These are phyloP conservation scores for Penicillium flavigenum DNA, from an alignment of 495 filamentous ascomycete genomes.

Conservation along the genomic window DNA sequence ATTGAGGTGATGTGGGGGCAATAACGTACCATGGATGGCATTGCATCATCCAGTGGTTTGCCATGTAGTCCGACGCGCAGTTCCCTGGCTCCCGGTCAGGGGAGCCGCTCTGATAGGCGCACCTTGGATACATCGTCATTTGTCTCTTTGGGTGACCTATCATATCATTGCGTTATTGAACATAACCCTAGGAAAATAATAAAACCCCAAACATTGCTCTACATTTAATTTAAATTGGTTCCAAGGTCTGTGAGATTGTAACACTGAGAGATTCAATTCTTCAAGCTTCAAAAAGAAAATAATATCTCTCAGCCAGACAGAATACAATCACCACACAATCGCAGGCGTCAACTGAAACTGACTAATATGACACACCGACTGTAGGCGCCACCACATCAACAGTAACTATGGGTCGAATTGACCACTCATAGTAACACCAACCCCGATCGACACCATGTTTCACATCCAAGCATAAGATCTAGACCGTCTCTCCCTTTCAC, in stretches of 20 bases:
- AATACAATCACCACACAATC: not conserved
- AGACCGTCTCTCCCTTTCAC: constrained; percentile 1
- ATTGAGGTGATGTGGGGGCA: not conserved
- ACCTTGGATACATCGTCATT: not conserved
- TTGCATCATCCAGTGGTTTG: not conserved
- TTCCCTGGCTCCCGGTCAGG: constrained; percentile 10
- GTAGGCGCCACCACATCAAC: not conserved
- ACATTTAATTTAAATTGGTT: not conserved
- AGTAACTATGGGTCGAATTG: not conserved
- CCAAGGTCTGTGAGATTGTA: not conserved
- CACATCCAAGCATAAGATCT: not conserved
- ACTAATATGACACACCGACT: constrained; percentile 7
- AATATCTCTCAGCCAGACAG: not conserved
- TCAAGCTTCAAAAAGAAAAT: not conserved
- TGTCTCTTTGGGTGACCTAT: not conserved
- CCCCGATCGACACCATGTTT: constrained; percentile 11
- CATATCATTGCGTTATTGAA: not conserved
- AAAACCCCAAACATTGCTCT: constrained; percentile 6
- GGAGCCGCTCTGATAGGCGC: constrained; percentile 1
- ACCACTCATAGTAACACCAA: constrained; percentile 2
- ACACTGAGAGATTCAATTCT: not conserved
- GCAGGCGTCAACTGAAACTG: not conserved
- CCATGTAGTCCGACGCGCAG: not conserved
- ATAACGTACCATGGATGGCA: not conserved
- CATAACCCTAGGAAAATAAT: constrained; percentile 4